Conservation (phyloP, 495 filamentous ascomycete genomes). For the Parathielavia hyrcaniae region DNA sequence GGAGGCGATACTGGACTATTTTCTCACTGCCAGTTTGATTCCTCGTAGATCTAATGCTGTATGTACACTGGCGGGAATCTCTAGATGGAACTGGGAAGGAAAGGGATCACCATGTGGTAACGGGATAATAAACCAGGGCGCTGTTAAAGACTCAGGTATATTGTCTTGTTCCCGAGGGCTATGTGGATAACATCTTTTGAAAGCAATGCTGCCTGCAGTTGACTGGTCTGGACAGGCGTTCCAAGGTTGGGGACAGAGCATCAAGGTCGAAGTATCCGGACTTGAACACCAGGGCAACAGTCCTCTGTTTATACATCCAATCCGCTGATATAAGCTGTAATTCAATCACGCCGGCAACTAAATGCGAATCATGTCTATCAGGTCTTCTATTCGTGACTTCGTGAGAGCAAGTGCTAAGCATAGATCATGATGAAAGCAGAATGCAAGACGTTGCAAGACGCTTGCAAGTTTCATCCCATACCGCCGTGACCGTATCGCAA, state of each 20-base stretch:
- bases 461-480: neutral
- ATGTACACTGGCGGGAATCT: neutral
- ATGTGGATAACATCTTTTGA: too few relatives aligned
- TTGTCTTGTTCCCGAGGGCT: too few relatives aligned
- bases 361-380: neutral
- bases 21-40: too few relatives aligned
- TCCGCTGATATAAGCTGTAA: neutral
- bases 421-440: neutral
- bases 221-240: too few relatives aligned
- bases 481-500: neutral
- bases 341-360: neutral
- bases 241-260: too few relatives aligned
- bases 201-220: too few relatives aligned
- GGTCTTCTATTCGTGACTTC: slow-evolving; percentile 10
- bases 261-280: too few relatives aligned
- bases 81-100: too few relatives aligned
- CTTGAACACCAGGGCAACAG: neutral
- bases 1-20: neutral
- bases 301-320: neutral
- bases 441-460: neutral
- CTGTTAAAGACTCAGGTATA: too few relatives aligned
- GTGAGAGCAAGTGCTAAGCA: neutral
- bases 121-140: too few relatives aligned
- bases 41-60: slow-evolving; percentile 6
- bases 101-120: too few relatives aligned